Percentiles rank a stretch among this genome's conserved stretches.
Evolutionary conservation across 306 rosid species (phyloP).

Genomic region (Acacia crassicarpa): DNA sequence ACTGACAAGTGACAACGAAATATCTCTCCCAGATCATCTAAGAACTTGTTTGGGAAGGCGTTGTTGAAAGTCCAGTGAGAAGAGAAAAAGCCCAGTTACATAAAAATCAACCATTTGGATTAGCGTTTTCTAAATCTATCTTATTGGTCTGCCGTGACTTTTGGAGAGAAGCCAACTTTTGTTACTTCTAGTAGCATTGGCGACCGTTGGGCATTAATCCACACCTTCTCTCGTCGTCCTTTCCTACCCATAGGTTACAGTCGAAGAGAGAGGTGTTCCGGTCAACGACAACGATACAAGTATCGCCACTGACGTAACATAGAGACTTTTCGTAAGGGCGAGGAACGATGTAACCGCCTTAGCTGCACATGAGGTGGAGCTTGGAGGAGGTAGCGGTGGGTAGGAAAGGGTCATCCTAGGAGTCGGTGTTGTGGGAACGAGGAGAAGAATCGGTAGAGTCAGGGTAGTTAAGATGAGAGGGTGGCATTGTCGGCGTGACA

Average conservation of each 20-base stretch:
- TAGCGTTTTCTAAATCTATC: too few relatives aligned
- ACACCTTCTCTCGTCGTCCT: too few relatives aligned
- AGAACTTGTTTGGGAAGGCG: too few relatives aligned
- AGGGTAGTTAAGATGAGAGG: constrained; percentile 40
- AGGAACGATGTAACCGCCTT: constrained; percentile 80
- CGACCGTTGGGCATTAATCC: too few relatives aligned
- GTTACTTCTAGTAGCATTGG: too few relatives aligned
- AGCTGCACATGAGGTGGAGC: constrained; percentile 87
- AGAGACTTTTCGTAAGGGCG: constrained; percentile 81
- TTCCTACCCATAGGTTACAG: not conserved
- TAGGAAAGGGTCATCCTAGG: constrained; percentile 68
- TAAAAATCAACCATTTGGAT: too few relatives aligned
- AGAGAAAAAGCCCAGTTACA: too few relatives aligned
- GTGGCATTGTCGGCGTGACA: not conserved
- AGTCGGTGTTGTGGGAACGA: constrained; percentile 59
- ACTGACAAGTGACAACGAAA: too few relatives aligned
- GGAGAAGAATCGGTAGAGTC: constrained; percentile 75
- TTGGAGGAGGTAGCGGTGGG: constrained; percentile 23
- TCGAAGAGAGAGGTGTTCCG: constrained; percentile 59
- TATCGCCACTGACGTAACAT: constrained; percentile 79
- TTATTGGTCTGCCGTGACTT: too few relatives aligned
- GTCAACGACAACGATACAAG: constrained; percentile 69
- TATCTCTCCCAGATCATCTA: too few relatives aligned
- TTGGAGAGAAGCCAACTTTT: too few relatives aligned
- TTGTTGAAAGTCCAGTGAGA: too few relatives aligned